Evolutionary conservation across 768 basidiomycete genomes (phyloP).

Genomic region (Lentinula sp.): DNA sequence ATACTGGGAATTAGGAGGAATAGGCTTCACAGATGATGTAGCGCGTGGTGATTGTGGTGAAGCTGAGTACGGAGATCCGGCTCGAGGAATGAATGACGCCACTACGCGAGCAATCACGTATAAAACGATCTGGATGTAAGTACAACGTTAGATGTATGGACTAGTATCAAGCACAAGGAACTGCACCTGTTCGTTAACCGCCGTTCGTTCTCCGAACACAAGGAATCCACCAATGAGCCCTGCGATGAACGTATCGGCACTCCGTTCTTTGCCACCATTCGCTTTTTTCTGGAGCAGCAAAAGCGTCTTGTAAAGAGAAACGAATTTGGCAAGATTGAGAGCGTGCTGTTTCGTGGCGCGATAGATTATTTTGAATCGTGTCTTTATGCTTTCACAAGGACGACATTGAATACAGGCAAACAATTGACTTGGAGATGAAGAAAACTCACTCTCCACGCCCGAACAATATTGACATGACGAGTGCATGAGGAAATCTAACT

Average conservation of each 20-base stretch:
- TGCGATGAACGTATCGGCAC: constrained; percentile 84
- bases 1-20: constrained; percentile 79
- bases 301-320: constrained; percentile 85
- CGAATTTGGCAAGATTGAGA: constrained; percentile 89
- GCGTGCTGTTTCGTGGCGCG: constrained; percentile 88
- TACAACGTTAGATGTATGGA: background rate
- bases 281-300: constrained; percentile 76
- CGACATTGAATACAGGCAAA: background rate
- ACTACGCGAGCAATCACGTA: constrained; percentile 93
- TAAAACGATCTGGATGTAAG: constrained; percentile 71
- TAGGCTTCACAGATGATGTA: constrained; percentile 47
- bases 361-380: constrained; percentile 64
- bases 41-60: constrained; percentile 32
- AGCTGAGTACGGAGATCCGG: constrained; percentile 46
- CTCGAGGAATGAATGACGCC: constrained; percentile 86
- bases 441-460: constrained; percentile 80
- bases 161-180: background rate
- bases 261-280: constrained; percentile 79
- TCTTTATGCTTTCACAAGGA: constrained; percentile 50
- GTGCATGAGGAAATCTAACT: constrained; percentile 91
- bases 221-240: constrained; percentile 90
- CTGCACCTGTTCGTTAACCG: constrained; percentile 87
- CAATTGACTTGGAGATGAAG: background rate
- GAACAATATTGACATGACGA: constrained; percentile 94
- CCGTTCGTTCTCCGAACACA: constrained; percentile 80